A percentile compares a stretch with the other conserved stretches of the same genome.
phyloP scores from a whole-genome alignment of 805 yeast genomes.

The Yamadazyma phyllophila region DNA sequence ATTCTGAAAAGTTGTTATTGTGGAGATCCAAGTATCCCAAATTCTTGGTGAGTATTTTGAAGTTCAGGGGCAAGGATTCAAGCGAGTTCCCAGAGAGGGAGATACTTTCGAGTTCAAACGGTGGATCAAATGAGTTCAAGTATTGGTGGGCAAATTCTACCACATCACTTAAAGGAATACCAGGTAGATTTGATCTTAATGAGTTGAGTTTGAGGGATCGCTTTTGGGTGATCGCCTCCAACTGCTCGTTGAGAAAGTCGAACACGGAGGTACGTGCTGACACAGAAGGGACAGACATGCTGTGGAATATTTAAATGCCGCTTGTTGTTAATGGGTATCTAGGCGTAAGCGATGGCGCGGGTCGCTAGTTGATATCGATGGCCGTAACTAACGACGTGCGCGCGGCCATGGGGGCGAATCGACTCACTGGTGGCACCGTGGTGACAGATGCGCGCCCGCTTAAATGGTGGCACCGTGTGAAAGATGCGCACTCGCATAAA shows the following conservation, averaged over 20 bases:
- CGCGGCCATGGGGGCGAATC: no score
- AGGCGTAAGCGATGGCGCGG: conserved; percentile 3
- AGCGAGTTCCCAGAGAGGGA: conserved; percentile 54
- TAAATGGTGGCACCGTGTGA: no score
- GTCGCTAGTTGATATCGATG: background rate
- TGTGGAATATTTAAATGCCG: background rate
- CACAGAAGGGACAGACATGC: conserved; percentile 2
- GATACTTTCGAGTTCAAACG: conserved; percentile 45
- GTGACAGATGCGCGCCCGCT: no score
- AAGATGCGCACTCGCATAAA: no score
- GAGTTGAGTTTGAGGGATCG: conserved; percentile 21
- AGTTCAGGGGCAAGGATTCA: conserved; percentile 44
- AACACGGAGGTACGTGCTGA: conserved; percentile 7
- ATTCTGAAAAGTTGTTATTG: conserved; percentile 50
- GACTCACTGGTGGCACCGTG: no score
- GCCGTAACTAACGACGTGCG: no score
- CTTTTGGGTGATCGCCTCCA: conserved; percentile 20
- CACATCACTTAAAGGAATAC: conserved; percentile 17
- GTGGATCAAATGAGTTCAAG: conserved; percentile 21
- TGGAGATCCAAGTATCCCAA: conserved; percentile 66
- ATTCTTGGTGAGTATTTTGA: conserved; percentile 39
- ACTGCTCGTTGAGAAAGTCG: conserved; percentile 21
- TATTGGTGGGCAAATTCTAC: conserved; percentile 23
- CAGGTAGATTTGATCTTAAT: conserved; percentile 10
- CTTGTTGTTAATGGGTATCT: background rate